These are phyloP conservation scores for Elsinoe necatrix DNA, from an alignment of 2,329 filamentous ascomycete species.

Conservation along the genomic window DNA sequence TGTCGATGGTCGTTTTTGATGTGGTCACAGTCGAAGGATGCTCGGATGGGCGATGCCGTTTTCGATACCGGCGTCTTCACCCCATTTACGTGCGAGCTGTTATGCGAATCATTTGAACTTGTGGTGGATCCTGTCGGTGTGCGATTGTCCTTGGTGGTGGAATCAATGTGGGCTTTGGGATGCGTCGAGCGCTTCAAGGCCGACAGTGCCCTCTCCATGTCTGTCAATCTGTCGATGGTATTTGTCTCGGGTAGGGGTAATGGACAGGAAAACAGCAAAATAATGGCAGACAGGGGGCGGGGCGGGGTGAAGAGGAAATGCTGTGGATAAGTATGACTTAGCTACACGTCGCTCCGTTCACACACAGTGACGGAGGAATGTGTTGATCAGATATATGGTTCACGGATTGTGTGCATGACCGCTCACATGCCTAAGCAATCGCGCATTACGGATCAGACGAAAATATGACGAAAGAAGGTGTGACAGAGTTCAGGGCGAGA, in stretches of 20 bases:
- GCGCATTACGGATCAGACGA: background rate
- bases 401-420: background rate
- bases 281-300: background rate
- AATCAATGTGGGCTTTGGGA: background rate
- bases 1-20: background rate
- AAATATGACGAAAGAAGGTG: background rate
- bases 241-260: background rate
- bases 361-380: background rate
- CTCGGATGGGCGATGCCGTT: background rate
- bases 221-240: background rate
- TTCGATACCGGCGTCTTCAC: background rate
- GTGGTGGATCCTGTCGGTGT: conserved; percentile 2
- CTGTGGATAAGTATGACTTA: background rate
- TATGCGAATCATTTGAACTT: background rate
- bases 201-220: conserved; percentile 1
- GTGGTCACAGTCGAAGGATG: conserved; percentile 16
- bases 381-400: background rate
- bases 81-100: background rate
- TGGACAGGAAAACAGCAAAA: background rate
- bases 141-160: background rate
- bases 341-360: background rate
- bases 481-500: conserved; percentile 1
- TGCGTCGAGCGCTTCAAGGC: conserved; percentile 1
- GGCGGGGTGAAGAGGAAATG: background rate
- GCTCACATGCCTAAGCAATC: conserved; percentile 2